Conservation (phyloP, 148 eudicot species). For the Vaccinium darrowii region DNA sequence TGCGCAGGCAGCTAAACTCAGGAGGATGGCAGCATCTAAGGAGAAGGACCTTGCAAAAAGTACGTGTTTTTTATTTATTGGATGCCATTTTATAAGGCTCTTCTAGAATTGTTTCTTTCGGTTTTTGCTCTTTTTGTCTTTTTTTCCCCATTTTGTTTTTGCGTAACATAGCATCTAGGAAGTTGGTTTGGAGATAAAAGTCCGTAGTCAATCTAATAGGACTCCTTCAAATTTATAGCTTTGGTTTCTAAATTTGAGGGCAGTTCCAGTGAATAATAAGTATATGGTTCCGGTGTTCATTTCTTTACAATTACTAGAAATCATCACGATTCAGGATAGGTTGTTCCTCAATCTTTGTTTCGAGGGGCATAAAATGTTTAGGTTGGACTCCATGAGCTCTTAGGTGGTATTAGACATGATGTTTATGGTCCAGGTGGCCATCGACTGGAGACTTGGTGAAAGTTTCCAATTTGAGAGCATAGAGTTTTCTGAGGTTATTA, state of each 20-base stretch:
- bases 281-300: background rate
- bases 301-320: background rate
- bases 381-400: background rate
- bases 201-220: background rate
- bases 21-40: slow-evolving; percentile 82
- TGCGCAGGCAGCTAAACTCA: slow-evolving; percentile 96
- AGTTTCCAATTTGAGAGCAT: background rate
- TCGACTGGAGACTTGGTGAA: background rate
- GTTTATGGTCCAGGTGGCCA: background rate
- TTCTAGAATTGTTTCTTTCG: background rate
- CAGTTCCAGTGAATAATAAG: background rate
- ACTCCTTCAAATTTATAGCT: background rate
- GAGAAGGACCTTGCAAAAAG: slow-evolving; percentile 90
- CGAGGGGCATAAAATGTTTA: background rate
- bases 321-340: background rate
- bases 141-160: background rate
- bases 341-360: background rate
- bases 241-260: background rate
- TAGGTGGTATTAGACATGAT: background rate
- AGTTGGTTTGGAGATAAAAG: background rate
- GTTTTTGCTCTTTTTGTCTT: background rate
- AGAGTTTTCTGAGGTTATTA: background rate
- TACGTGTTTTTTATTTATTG: slow-evolving; percentile 27
- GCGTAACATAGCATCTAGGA: background rate
- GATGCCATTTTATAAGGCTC: background rate